Evolutionary conservation across 495 filamentous ascomycete genomes (phyloP), one percentile per base, ranked within the genome.

Genomic region (Aspergillus coremiiformis): DNA sequence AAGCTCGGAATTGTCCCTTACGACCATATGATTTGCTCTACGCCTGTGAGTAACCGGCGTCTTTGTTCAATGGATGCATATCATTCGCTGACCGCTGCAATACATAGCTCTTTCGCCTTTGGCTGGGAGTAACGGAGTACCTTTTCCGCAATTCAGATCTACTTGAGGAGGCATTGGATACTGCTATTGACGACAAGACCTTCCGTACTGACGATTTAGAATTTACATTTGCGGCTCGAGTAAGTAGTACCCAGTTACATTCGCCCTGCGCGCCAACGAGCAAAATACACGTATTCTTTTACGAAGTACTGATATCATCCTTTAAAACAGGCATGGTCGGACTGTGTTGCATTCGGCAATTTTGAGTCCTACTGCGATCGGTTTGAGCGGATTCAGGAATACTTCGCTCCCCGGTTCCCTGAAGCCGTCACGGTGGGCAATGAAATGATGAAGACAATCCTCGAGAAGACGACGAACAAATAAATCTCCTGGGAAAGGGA

Each of bases 11-110:
- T 96, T 55, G 86, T 93, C 27, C 93, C 93, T 1, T 98, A 97
- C 66, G 91, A 97, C 67, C 93, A 98, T 73, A 96, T 97, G 90
- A 95, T 98, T 58, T 98, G 93, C 71, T 95, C 89, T 11, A 98
- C 93, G 12, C 93, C 93, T 47, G 84, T 86, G 66, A 66, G 79
- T 72, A 17, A 15, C 42, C 12, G 20, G 46, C 17, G 22, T 11
- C 12, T 26, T 48, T 41, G 6, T 42, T 35, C 12, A 14, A 0
- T n/a, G 2, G 4, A 20, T 22, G 2, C 20, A n/a, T 21, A 30
- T 39, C 17, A 15, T 8, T 17, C 9, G 9, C 33, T 39, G 17
- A 30, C 15, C 4, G 20, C 29, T 33, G 6, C 17, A 9, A 21
- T 19, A 12, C 32, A 45, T 44, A 87, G 81, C 78, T 96, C n/a